A percentile compares a stretch with the other conserved stretches of the same genome.
Evolutionary conservation across 192 early-diverging fungal genomes (phyloP).

Genomic region (Geranomyces variabilis): DNA sequence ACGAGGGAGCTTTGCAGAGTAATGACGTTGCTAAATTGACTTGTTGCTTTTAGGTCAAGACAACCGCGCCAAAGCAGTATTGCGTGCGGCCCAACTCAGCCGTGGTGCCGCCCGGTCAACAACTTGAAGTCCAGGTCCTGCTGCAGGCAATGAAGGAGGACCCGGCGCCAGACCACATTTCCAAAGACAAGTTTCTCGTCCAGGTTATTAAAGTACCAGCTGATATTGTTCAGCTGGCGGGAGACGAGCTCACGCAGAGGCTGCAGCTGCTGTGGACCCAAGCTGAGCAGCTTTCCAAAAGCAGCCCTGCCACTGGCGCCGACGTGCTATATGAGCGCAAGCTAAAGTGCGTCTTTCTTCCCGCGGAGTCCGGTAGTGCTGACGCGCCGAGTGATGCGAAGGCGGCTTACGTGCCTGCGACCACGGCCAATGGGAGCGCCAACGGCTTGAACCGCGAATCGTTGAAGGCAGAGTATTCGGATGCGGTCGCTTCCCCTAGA

Average conservation of each 20-base stretch:
- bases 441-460: background rate
- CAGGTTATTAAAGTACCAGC: slow-evolving; percentile 79
- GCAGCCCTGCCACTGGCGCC: slow-evolving; percentile 13
- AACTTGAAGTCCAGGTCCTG: slow-evolving; percentile 78
- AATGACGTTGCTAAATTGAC: no score
- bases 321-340: slow-evolving; percentile 51
- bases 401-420: background rate
- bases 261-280: slow-evolving; percentile 50
- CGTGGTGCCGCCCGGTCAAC: background rate
- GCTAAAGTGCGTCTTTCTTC: slow-evolving; percentile 44
- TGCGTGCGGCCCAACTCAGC: slow-evolving; percentile 68
- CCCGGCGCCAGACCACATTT: slow-evolving; percentile 73
- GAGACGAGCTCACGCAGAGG: slow-evolving; percentile 51
- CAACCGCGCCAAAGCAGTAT: slow-evolving; percentile 96
- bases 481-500: background rate
- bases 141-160: slow-evolving; percentile 89
- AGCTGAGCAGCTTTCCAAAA: slow-evolving; percentile 52
- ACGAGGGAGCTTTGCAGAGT: no score
- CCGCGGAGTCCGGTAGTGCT: background rate
- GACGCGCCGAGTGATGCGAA: background rate
- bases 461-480: background rate
- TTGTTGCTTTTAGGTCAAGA: slow-evolving; percentile 92
- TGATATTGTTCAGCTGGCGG: slow-evolving; percentile 65
- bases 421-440: background rate
- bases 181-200: slow-evolving; percentile 97